phyloP scores from a whole-genome alignment of 805 yeast species.

The Komagataella pastoris region DNA sequence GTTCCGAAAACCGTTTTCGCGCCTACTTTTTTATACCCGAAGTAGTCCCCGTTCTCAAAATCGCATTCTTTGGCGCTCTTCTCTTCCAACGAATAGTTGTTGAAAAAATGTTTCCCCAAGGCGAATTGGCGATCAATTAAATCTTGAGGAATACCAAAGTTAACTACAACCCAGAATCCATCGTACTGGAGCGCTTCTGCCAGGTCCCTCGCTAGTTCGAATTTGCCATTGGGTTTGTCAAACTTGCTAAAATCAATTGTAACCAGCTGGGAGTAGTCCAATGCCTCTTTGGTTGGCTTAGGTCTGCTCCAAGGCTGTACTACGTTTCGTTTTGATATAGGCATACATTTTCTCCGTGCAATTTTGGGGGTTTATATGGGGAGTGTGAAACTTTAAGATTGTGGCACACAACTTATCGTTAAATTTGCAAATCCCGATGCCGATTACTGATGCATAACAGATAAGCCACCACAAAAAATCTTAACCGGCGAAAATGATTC shows the following conservation, averaged over 20 bases:
- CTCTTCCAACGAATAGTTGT: conserved; percentile 14
- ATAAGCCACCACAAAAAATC: no score
- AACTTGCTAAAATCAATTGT: conserved; percentile 14
- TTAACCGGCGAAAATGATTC: no score
- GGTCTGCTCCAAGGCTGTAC: no score
- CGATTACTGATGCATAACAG: no score
- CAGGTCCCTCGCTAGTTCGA: conserved; percentile 15
- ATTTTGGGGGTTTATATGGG: no score
- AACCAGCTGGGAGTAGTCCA: no score
- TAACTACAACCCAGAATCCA: conserved; percentile 20
- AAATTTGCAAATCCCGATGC: no score
- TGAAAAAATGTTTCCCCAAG: conserved; percentile 17
- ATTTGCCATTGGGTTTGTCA: conserved; percentile 15
- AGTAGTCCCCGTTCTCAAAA: conserved; percentile 18
- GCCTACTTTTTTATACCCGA: conserved; percentile 19
- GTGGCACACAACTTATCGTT: no score
- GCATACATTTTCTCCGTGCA: no score
- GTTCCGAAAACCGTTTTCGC: conserved; percentile 19
- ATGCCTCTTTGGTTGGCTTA: no score
- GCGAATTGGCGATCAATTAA: conserved; percentile 16
- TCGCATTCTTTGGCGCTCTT: conserved; percentile 14
- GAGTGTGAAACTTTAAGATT: no score
- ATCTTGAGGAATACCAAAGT: conserved; percentile 14
- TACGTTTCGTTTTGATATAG: no score
- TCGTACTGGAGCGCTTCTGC: conserved; percentile 16